Evolutionary conservation across 768 basidiomycete genomes (phyloP).

Genomic region (Mycena maculata): DNA sequence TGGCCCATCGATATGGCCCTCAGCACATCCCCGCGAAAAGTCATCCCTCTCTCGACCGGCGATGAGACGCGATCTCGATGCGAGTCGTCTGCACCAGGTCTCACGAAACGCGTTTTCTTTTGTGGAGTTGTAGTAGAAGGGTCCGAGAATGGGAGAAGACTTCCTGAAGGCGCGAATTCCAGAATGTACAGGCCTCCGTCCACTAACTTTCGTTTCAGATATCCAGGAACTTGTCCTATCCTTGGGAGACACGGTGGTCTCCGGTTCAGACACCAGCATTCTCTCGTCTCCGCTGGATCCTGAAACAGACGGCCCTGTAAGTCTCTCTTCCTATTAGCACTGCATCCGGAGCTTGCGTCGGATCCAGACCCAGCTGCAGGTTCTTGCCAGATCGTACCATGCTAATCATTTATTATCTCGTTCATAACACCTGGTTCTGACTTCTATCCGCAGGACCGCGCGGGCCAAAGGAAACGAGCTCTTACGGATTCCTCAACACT

Average conservation of each 20-base stretch:
- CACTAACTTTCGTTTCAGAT: constrained; percentile 55
- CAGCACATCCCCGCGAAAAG: constrained; percentile 77
- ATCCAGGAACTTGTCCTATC: constrained; percentile 84
- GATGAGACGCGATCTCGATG: constrained; percentile 65
- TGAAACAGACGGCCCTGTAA: constrained; percentile 55
- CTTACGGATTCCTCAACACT: constrained; percentile 75
- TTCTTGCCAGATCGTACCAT: neutral
- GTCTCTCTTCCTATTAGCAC: constrained; percentile 38
- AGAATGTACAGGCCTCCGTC: constrained; percentile 13
- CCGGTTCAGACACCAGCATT: constrained; percentile 58
- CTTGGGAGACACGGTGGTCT: constrained; percentile 73
- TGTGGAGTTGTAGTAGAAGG: constrained; percentile 92
- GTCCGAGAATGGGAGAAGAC: constrained; percentile 74
- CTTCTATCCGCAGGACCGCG: constrained; percentile 47
- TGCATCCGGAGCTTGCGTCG: constrained; percentile 12
- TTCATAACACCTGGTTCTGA: constrained; percentile 2
- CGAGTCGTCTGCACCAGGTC: constrained; percentile 50
- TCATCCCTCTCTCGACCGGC: constrained; percentile 77
- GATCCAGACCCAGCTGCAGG: neutral
- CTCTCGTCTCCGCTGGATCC: constrained; percentile 56
- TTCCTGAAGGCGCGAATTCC: constrained; percentile 68
- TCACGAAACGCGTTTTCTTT: constrained; percentile 87
- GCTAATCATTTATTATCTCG: constrained; percentile 12
- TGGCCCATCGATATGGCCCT: constrained; percentile 67
- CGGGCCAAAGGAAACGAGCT: constrained; percentile 65